A percentile compares a stretch with the other conserved stretches of the same genome.
These are phyloP conservation scores for Dicorynia guianensis DNA, from an alignment of 306 rosid genomes.

Conservation along the genomic window DNA sequence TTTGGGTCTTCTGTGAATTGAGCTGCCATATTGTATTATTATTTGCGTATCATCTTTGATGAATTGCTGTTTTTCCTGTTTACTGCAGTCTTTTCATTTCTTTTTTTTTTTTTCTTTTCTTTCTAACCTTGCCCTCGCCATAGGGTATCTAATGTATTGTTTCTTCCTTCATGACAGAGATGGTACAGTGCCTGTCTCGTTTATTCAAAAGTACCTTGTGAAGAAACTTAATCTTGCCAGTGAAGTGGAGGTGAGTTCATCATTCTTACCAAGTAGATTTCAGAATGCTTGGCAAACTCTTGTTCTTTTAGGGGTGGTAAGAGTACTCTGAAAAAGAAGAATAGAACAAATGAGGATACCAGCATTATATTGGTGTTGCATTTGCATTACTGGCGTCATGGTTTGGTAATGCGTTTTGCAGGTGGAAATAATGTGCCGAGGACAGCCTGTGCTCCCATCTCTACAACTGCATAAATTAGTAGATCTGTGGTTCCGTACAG, in stretches of 20 bases:
- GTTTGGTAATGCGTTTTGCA: slow-evolving; percentile 36
- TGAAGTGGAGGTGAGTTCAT: slow-evolving; percentile 80
- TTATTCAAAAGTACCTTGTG: slow-evolving; percentile 83
- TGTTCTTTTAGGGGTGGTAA: background rate
- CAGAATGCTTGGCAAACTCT: background rate
- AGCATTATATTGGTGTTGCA: background rate
- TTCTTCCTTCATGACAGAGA: slow-evolving; percentile 62
- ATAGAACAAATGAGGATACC: too few relatives aligned
- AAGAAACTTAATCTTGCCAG: slow-evolving; percentile 85
- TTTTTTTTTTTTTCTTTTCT: background rate
- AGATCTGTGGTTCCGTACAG: slow-evolving; percentile 85
- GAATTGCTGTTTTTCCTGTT: too few relatives aligned
- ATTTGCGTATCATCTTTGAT: too few relatives aligned
- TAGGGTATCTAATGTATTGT: slow-evolving; percentile 33
- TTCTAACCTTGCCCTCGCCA: slow-evolving; percentile 11
- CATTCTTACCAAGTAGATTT: slow-evolving; percentile 32
- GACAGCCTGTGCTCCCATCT: slow-evolving; percentile 78
- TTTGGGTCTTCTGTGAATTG: too few relatives aligned
- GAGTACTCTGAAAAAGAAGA: background rate
- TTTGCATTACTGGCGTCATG: slow-evolving; percentile 15
- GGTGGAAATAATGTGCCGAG: slow-evolving; percentile 93
- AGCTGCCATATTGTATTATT: too few relatives aligned
- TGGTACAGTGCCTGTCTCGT: slow-evolving; percentile 86
- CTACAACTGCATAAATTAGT: slow-evolving; percentile 75
- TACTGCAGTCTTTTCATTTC: too few relatives aligned